These are phyloP conservation scores for Fragaria nilgerrensis DNA, from an alignment of 306 rosid species.

Conservation along the genomic window DNA sequence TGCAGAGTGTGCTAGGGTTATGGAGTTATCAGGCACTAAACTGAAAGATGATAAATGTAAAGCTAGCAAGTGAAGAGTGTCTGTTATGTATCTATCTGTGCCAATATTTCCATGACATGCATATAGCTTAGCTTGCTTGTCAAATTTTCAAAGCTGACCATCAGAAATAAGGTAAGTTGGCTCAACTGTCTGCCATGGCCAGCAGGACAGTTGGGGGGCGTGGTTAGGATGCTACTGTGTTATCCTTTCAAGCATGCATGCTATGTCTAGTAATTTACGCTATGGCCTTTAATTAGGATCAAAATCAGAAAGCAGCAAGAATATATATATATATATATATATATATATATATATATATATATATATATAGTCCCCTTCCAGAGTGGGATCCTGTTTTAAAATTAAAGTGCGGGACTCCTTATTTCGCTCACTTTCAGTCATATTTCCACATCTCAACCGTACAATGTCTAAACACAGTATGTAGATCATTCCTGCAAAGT, in stretches of 20 bases:
- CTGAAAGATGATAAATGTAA: background rate
- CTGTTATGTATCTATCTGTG: background rate
- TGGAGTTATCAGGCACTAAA: background rate
- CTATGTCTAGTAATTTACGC: no score
- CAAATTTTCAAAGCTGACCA: background rate
- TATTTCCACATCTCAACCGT: no score
- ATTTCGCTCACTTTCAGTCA: no score
- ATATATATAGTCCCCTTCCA: no score
- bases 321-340: no score
- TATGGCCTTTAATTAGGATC: no score
- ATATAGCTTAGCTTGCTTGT: background rate
- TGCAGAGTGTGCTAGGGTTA: background rate
- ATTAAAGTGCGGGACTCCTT: no score
- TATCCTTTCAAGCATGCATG: constrained; percentile 15
- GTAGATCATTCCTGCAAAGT: no score
- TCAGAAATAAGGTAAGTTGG: background rate
- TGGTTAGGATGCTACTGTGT: constrained; percentile 29
- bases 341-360: no score
- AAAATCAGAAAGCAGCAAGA: background rate
- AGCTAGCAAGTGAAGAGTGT: background rate
- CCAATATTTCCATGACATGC: background rate
- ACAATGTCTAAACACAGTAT: no score
- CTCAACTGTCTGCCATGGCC: background rate
- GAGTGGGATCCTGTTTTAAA: no score
- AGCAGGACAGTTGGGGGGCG: background rate